Percentiles rank a stretch among this genome's conserved stretches.
These are phyloP conservation scores for Crepidotus variabilis DNA, from an alignment of 768 basidiomycete genomes.

Conservation along the genomic window DNA sequence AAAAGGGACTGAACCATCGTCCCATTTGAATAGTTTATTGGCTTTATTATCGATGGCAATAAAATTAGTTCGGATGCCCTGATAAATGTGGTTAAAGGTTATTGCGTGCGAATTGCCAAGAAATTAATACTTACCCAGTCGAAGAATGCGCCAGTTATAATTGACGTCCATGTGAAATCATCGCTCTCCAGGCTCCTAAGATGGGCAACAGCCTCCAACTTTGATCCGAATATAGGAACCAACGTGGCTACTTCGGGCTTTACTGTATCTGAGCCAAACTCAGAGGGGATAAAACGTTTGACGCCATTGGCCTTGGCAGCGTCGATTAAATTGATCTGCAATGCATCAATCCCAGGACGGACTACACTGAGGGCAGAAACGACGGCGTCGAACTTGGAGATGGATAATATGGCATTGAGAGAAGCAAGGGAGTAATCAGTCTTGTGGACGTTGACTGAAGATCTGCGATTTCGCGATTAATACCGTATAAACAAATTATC, in stretches of 20 bases:
- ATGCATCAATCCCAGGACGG: neutral
- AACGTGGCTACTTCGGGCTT: neutral
- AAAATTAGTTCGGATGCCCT: neutral
- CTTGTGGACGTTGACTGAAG: neutral
- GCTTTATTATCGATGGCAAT: neutral
- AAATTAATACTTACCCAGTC: neutral
- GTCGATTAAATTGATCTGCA: slow-evolving; percentile 1
- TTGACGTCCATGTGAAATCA: slow-evolving; percentile 3
- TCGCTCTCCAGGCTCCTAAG: neutral
- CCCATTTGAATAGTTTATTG: slow-evolving; percentile 1
- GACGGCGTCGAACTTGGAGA: neutral
- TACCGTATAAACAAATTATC: neutral
- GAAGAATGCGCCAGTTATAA: slow-evolving; percentile 5
- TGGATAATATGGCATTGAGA: neutral
- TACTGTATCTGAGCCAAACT: neutral
- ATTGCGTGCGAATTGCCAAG: neutral
- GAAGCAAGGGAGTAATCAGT: neutral
- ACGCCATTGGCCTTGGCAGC: neutral
- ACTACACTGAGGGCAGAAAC: neutral
- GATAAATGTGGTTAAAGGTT: neutral
- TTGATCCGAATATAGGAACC: neutral
- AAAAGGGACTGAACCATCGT: slow-evolving; percentile 1
- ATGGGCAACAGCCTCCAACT: neutral
- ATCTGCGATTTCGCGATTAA: neutral
- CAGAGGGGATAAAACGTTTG: slow-evolving; percentile 6